Evolutionary conservation across 495 filamentous ascomycete genomes (phyloP), one percentile per base, ranked within the genome.

Genomic region (Arthonia radiata): DNA sequence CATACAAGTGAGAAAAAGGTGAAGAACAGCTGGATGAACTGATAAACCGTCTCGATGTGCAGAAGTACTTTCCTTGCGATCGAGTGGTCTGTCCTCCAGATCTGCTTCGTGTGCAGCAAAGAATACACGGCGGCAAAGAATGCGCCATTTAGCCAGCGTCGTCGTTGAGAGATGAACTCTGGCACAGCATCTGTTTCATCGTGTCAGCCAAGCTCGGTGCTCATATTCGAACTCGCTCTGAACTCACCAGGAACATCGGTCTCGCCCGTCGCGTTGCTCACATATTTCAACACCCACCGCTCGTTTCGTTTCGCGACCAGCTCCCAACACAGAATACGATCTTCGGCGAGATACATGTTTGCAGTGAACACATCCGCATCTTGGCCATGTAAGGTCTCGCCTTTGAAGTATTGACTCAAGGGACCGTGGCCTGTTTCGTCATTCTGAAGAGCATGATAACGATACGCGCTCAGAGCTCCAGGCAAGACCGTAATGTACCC

Each of bases 71-170:
- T 99, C 25, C 89, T 71, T 12, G 66, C 53, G 6, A 92, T 31
- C 2, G 78, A 86, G 46, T 99, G 89, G 47, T 93, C 86, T 8
- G 89, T 99, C 28, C 44, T 45, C 83, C 86, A 93, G 43, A 99
- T 66, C 53, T 94, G 89, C 29, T 56, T 64, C 37, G 83, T 86
- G 50, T 99, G 89, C 25, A 92, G 72, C 5, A 94, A 69, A 4
- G 86, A 94, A 53, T 93, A 99, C 23, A 92, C 82, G 29, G 89
- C 86, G 1, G 89, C 89, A 47, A 99, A 99, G 58, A 94, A 93
- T 29, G 89, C 89, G 38, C 89, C 89, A 48, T 99, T 99, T 14
- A 99, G 65, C 89, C 86, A 99, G 38, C 89, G 64, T 33, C 89
- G 62, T 29, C 89, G 69, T 43, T 99, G 89, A 0, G 80, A 92